Conservation (phyloP, 2,329 filamentous ascomycete genomes). For the Elsinoe arachidis region DNA sequence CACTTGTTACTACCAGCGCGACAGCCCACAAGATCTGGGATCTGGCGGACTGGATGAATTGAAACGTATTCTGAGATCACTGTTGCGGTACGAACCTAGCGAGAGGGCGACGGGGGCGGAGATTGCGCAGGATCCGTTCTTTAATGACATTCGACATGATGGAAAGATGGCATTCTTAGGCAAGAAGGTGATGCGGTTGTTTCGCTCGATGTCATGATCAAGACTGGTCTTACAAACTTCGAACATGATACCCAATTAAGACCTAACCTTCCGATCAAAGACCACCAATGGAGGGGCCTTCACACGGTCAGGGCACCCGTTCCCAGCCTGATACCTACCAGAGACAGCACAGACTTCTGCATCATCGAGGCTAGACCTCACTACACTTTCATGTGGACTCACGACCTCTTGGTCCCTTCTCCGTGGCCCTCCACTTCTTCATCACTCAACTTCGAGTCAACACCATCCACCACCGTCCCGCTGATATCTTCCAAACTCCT, state of each 20-base stretch:
- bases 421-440: background rate
- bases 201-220: too few relatives aligned
- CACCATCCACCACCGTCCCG: slow-evolving; percentile 14
- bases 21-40: background rate
- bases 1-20: background rate
- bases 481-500: slow-evolving; percentile 29
- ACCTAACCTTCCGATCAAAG: too few relatives aligned
- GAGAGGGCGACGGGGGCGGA: background rate
- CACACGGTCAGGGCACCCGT: too few relatives aligned
- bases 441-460: background rate
- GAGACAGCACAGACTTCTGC: too few relatives aligned
- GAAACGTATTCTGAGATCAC: background rate
- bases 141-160: background rate
- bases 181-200: too few relatives aligned
- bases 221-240: too few relatives aligned
- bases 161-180: too few relatives aligned
- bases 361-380: too few relatives aligned
- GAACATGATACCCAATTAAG: too few relatives aligned
- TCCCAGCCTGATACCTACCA: too few relatives aligned
- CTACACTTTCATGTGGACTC: background rate
- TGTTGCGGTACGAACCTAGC: background rate
- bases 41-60: background rate
- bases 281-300: too few relatives aligned
- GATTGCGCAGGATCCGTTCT: background rate
- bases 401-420: background rate